Evolutionary conservation across 1,139 yeast species (phyloP), one percentile per base, ranked within the genome.

Genomic region (Blastobotrys illinoisensis): DNA sequence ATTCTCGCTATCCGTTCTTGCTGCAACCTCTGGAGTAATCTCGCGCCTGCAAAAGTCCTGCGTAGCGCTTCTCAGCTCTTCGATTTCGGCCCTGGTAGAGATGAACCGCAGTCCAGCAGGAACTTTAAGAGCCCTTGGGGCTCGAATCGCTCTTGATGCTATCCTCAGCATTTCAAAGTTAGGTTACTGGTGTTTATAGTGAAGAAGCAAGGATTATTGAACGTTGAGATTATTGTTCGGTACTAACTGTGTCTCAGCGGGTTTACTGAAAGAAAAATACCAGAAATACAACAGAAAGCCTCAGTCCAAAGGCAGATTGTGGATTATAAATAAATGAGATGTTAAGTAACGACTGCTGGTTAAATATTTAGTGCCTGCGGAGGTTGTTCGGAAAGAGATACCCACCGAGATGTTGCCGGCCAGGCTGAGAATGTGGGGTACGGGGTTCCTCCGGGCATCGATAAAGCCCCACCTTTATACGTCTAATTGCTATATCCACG

Each of bases 61-160:
- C 13, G 71, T 65, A 16, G 71, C 72, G 46, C 59, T 61, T 36
- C 71, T 61, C 16, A 68, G 63, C 54, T 68, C 71, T 36, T 67
- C 69, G 18, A 68, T 62, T 32, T 64, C 67, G 21, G 57, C 54
- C 3, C 43, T 44, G 18, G 49, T 21, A 5, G 54, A 45, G 32
- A 49, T 47, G 28, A 54, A 40, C 11, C 46, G 14, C 16, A 32
- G 13, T 5, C 13, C 40, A 5, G 9, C 32, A 11, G 11, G 26
- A 40, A 21, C n/a, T 13, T 5, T 26, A 26, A 7, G 19, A 14
- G 48, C 21, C 19, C 21, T n/a, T 5, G 32, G 48, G 19, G n/a
- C 40, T 32, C 40, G 14, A n/a, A 32, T 32, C 3, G 40, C 40
- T 32, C 40, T 13, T n/a, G 40, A 7, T 3, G 40, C 16, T 32